Percentiles rank a stretch among this genome's conserved stretches.
phyloP scores from a whole-genome alignment of 331 rosid genomes.

The Pyrus hybrid region DNA sequence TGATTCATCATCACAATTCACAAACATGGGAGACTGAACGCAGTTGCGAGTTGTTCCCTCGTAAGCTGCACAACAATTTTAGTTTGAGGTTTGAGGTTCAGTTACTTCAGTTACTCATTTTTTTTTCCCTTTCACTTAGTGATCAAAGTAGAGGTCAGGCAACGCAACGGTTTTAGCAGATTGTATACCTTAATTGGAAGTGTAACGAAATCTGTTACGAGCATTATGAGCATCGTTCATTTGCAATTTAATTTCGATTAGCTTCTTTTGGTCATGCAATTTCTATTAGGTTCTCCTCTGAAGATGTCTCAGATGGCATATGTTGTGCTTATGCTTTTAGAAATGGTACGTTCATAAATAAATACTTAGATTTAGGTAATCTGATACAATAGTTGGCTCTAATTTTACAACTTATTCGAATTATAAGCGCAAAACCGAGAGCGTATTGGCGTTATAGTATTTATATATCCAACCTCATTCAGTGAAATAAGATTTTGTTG shows the following conservation, averaged over 20 bases:
- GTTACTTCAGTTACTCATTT: background rate
- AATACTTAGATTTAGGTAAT: too few species aligned
- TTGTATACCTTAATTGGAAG: background rate
- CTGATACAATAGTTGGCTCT: too few species aligned
- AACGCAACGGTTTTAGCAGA: background rate
- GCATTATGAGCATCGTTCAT: background rate
- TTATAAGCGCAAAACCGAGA: too few species aligned
- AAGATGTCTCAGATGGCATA: background rate
- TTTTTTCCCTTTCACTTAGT: background rate
- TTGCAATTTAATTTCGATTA: background rate
- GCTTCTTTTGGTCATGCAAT: background rate
- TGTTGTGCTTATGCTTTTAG: background rate
- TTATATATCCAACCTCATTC: too few species aligned
- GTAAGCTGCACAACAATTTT: background rate
- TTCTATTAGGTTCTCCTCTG: background rate
- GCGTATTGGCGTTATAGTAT: too few species aligned
- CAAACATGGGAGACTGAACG: background rate
- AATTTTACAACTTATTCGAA: too few species aligned
- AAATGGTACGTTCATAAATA: background rate
- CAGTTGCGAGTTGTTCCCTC: background rate
- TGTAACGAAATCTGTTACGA: background rate
- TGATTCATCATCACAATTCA: slow-evolving; percentile 20
- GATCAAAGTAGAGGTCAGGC: background rate
- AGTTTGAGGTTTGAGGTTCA: background rate
- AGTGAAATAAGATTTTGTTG: too few species aligned